Conservation (phyloP, 192 early-diverging fungal species). For the Mortierella antarctica region DNA sequence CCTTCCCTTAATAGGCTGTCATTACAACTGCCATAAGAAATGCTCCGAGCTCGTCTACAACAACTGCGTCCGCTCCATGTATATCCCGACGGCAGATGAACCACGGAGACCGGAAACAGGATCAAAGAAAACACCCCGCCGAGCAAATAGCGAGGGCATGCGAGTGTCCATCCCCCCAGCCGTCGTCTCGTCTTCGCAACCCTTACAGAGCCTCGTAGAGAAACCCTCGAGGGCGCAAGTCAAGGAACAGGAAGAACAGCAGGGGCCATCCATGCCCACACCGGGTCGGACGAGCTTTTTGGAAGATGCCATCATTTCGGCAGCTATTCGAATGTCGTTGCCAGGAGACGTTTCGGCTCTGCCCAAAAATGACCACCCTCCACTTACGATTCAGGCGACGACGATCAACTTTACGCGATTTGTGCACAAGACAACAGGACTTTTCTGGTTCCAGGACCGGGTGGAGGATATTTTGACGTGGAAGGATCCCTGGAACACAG, state of each 20-base stretch:
- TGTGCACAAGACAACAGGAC: conserved; percentile 68
- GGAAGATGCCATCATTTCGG: conserved; percentile 48
- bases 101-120: neutral
- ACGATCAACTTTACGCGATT: conserved; percentile 78
- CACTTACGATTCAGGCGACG: conserved; percentile 72
- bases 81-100: conserved; percentile 22
- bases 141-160: conserved; percentile 23
- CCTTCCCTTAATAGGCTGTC: conserved; percentile 11
- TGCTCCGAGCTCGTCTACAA: conserved; percentile 47
- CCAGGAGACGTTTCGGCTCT: conserved; percentile 34
- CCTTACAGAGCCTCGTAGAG: conserved; percentile 39
- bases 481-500: conserved; percentile 74
- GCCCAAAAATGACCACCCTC: conserved; percentile 62
- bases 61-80: conserved; percentile 36
- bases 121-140: conserved; percentile 8
- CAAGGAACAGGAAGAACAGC: neutral
- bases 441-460: conserved; percentile 73
- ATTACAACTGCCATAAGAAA: conserved; percentile 47
- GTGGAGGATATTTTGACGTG: conserved; percentile 74
- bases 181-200: conserved; percentile 32
- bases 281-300: conserved; percentile 30
- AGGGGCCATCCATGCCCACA: conserved; percentile 8
- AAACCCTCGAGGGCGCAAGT: conserved; percentile 42
- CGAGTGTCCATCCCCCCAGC: conserved; percentile 32
- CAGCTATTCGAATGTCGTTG: conserved; percentile 47